These are phyloP conservation scores for Colletotrichum sp. DNA, from an alignment of 2,329 filamentous ascomycete species.

Conservation along the genomic window DNA sequence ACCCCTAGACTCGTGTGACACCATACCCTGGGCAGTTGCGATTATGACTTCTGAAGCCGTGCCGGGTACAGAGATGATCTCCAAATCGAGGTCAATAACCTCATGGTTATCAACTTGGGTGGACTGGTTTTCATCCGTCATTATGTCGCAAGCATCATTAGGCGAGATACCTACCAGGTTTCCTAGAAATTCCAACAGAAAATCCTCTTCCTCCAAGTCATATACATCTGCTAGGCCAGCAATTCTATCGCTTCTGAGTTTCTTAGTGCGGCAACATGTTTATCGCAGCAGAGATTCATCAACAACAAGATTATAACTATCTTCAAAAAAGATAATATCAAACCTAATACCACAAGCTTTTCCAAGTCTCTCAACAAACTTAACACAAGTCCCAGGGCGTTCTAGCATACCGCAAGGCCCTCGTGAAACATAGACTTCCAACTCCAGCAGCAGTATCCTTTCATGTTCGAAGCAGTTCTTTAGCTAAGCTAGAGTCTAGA, in stretches of 20 bases:
- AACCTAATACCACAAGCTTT: neutral
- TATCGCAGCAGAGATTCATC: neutral
- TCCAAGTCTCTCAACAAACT: neutral
- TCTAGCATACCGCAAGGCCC: neutral
- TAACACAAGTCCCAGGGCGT: neutral
- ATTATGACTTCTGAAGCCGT: neutral
- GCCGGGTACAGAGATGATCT: neutral
- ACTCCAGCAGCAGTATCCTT: neutral
- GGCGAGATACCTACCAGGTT: neutral
- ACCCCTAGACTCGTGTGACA: neutral
- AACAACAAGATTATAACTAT: accelerated
- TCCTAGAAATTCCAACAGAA: neutral
- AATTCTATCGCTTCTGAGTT: neutral
- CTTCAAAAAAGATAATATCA: neutral
- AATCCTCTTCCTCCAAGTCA: neutral
- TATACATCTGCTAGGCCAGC: neutral
- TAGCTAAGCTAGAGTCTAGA: neutral
- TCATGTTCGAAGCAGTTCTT: neutral
- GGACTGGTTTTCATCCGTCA: neutral
- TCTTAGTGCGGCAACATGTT: neutral
- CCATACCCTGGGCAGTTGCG: too few relatives aligned
- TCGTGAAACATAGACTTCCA: neutral
- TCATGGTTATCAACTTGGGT: neutral
- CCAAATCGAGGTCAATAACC: neutral
- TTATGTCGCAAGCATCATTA: neutral